A percentile compares a stretch with the other conserved stretches of the same genome.
Evolutionary conservation across 768 basidiomycete species (phyloP).

Genomic region (Pilatotrama ljubarskyi): DNA sequence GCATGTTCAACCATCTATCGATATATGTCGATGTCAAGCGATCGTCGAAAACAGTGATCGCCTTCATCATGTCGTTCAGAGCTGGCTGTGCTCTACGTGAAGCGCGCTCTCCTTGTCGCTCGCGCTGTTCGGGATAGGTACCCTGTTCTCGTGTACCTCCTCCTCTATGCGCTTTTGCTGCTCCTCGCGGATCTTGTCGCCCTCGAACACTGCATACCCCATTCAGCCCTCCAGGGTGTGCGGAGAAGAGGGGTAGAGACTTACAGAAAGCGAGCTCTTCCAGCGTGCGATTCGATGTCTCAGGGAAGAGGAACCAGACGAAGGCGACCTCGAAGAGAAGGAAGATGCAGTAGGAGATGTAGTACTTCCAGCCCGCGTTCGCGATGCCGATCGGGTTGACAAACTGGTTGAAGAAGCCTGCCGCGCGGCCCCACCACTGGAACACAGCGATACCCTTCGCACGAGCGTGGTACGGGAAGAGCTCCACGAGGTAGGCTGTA

Average conservation of each 20-base stretch:
- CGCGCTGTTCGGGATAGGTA: constrained; percentile 15
- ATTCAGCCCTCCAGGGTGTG: background rate
- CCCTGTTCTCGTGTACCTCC: constrained; percentile 33
- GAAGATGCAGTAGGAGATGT: constrained; percentile 55
- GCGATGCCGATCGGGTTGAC: constrained; percentile 65
- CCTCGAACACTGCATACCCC: constrained; percentile 42
- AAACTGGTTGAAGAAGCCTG: constrained; percentile 65
- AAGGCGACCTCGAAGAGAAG: constrained; percentile 54
- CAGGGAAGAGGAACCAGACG: constrained; percentile 64
- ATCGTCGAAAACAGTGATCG: background rate
- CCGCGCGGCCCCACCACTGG: constrained; percentile 56
- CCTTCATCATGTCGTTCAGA: background rate
- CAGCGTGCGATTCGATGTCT: constrained; percentile 52
- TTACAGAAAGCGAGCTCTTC: constrained; percentile 62
- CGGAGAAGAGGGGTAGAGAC: constrained; percentile 21
- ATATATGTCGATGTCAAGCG: background rate
- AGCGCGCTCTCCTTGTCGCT: constrained; percentile 24
- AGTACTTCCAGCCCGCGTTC: constrained; percentile 59
- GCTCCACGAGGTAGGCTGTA: constrained; percentile 62
- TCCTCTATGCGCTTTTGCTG: constrained; percentile 44
- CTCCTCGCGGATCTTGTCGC: constrained; percentile 37
- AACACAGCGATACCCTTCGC: constrained; percentile 62
- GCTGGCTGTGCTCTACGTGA: constrained; percentile 20
- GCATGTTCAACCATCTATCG: background rate
- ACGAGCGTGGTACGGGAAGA: constrained; percentile 65